phyloP scores from a whole-genome alignment of 352 stramenopile species.

The Blastocystis sp. region DNA sequence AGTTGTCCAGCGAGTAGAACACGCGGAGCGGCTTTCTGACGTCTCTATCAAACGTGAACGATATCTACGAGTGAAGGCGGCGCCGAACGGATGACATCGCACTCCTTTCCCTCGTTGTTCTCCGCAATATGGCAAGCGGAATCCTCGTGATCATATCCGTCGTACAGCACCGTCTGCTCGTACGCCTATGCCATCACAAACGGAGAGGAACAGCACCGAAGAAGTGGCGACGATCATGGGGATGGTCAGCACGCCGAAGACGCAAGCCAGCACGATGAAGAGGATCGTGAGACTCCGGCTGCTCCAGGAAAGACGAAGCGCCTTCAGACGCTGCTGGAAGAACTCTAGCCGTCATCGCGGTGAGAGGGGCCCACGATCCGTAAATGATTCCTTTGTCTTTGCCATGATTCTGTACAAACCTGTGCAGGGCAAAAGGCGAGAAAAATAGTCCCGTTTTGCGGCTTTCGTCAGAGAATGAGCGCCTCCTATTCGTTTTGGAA shows the following conservation, averaged over 20 bases:
- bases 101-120: constrained; percentile 10
- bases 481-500: constrained; percentile 33
- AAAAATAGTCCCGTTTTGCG: not conserved
- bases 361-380: not conserved
- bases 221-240: not conserved
- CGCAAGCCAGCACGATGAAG: not conserved
- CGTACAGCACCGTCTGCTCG: constrained; percentile 41
- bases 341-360: constrained; percentile 20
- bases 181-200: constrained; percentile 20
- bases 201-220: not conserved
- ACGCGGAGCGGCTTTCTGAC: constrained; percentile 80
- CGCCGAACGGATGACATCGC: constrained; percentile 75
- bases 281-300: constrained; percentile 34
- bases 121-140: constrained; percentile 32
- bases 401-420: not conserved
- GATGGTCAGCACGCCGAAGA: constrained; percentile 46
- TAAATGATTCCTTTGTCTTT: constrained; percentile 43
- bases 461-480: not conserved
- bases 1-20: constrained; percentile 89
- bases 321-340: constrained; percentile 40
- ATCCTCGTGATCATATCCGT: constrained; percentile 15
- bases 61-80: constrained; percentile 82
- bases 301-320: constrained; percentile 28
- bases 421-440: not conserved
- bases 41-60: constrained; percentile 82